A percentile compares a stretch with the other conserved stretches of the same genome.
These are phyloP conservation scores for Grifola frondosa DNA, from an alignment of 1,284 basidiomycete species.

Conservation along the genomic window DNA sequence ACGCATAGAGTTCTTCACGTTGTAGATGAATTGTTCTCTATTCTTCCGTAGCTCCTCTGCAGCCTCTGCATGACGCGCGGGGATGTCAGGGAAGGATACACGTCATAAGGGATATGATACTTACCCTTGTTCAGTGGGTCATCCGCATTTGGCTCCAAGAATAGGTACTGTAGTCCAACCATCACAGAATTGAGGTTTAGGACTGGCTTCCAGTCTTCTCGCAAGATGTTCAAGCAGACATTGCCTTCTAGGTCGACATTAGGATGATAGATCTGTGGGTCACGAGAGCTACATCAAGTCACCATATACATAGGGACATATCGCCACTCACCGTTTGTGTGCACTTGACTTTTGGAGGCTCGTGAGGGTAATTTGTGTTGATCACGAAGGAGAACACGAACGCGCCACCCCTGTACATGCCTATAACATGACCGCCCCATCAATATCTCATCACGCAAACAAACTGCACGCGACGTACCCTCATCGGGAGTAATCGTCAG, in stretches of 20 bases:
- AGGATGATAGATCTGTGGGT: conserved; percentile 97
- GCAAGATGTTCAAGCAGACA: conserved; percentile 94
- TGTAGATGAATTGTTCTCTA: conserved; percentile 75
- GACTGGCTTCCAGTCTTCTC: conserved; percentile 99
- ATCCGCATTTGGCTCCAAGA: conserved; percentile 98
- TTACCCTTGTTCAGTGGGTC: conserved; percentile 98
- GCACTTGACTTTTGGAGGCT: conserved; percentile 98
- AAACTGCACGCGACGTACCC: conserved; percentile 50
- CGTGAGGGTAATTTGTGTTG: conserved; percentile 98
- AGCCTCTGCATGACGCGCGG: conserved; percentile 64
- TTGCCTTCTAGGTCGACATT: conserved; percentile 98
- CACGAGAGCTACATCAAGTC: neutral
- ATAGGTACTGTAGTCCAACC: conserved; percentile 97
- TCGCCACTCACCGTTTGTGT: conserved; percentile 75
- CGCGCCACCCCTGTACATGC: conserved; percentile 96
- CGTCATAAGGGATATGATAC: conserved; percentile 24
- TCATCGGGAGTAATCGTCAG: conserved; percentile 97
- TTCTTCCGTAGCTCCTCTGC: conserved; percentile 88
- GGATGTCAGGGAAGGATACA: conserved; percentile 1
- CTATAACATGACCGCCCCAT: conserved; percentile 41
- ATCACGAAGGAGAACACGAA: conserved; percentile 95
- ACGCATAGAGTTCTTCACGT: conserved; percentile 83
- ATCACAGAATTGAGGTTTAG: conserved; percentile 96
- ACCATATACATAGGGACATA: neutral
- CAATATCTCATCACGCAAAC: neutral